Evolutionary conservation across 495 filamentous ascomycete species (phyloP), one percentile per base, ranked within the genome.

Genomic region (Neohortaea acidophila): DNA sequence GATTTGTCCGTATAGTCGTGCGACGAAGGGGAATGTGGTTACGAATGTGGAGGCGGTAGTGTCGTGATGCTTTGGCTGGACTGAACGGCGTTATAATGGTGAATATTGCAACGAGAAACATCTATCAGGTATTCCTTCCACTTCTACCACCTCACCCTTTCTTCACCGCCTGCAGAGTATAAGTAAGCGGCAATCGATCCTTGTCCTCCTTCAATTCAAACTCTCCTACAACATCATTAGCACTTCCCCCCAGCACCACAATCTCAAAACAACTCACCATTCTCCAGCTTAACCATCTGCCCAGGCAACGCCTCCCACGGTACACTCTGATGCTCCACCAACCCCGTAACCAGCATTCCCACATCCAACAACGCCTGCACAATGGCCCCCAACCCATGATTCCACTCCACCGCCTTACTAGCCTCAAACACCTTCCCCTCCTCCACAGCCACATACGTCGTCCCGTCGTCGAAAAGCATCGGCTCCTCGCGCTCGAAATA

Each of bases 371-470:
- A 20, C 28, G 37, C 37, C 25, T 20, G 13, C 17, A 40, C 28
- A 23, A 32, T 40, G n/a, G 30, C 37, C 3, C 37, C 37, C 12
- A 40, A 10, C 17, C 37, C 37, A 23, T 40, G 37, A 23, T 40
- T 40, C 24, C 23, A 40, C 13, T 40, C 22, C 17, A 40, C 25
- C 18, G 24, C 19, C 25, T 3, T 40, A 2, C 13, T 27, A 32
- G 14, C 32, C 21, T 32, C 15, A 32, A 40, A 40, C 3, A 10
- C 24, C 20, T 40, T 25, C 12, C 22, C 25, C 3, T 30, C 25
- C 6, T 20, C 25, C 15, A 27, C 18, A 4, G 14, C 11, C 24
- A 35, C 24, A 14, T 35, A 32, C 12, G 25, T 35, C 18, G 24
- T 32, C 13, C 7, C 25, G 10, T 32, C 26, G 11, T 40, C 37